Evolutionary conservation across 306 rosid species (phyloP).

Genomic region (Fagus crenata): DNA sequence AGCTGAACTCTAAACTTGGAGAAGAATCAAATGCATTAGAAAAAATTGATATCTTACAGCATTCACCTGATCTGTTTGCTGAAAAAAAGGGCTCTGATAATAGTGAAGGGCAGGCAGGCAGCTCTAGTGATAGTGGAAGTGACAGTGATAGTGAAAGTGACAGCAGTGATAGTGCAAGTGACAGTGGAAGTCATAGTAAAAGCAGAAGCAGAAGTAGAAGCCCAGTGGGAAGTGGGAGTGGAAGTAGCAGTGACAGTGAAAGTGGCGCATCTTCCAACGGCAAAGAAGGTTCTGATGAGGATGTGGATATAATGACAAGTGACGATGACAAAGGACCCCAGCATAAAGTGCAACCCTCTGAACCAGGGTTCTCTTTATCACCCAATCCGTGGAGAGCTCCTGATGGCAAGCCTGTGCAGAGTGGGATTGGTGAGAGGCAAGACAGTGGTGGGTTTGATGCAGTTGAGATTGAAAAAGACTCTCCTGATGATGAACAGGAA

Average conservation of each 20-base stretch:
- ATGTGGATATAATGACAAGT: slow-evolving; percentile 94
- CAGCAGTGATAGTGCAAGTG: slow-evolving; percentile 87
- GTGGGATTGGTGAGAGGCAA: slow-evolving; percentile 60
- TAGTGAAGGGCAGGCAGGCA: slow-evolving; percentile 67
- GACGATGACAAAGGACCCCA: slow-evolving; percentile 90
- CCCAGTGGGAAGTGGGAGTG: slow-evolving; percentile 71
- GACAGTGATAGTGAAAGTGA: slow-evolving; percentile 89
- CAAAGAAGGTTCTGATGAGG: slow-evolving; percentile 90
- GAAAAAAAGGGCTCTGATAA: slow-evolving; percentile 65
- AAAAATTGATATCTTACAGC: slow-evolving; percentile 50
- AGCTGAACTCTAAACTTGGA: slow-evolving; percentile 42
- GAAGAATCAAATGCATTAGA: slow-evolving; percentile 53
- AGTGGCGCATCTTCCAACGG: slow-evolving; percentile 89
- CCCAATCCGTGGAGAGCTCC: slow-evolving; percentile 53
- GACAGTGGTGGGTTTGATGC: slow-evolving; percentile 63
- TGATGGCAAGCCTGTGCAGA: slow-evolving; percentile 50
- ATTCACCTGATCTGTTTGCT: slow-evolving; percentile 59
- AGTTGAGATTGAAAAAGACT: slow-evolving; percentile 70
- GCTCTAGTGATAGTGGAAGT: slow-evolving; percentile 83
- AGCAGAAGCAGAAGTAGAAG: slow-evolving; percentile 82
- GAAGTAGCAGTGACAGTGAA: slow-evolving; percentile 91
- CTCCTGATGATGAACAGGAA: slow-evolving; percentile 55
- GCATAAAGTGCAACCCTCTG: slow-evolving; percentile 51
- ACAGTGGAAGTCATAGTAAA: slow-evolving; percentile 82
- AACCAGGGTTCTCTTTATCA: no score